Percentiles rank a stretch among this genome's conserved stretches.
Conservation (phyloP, 2,329 filamentous ascomycete genomes). For the Xylariaceae sp. region DNA sequence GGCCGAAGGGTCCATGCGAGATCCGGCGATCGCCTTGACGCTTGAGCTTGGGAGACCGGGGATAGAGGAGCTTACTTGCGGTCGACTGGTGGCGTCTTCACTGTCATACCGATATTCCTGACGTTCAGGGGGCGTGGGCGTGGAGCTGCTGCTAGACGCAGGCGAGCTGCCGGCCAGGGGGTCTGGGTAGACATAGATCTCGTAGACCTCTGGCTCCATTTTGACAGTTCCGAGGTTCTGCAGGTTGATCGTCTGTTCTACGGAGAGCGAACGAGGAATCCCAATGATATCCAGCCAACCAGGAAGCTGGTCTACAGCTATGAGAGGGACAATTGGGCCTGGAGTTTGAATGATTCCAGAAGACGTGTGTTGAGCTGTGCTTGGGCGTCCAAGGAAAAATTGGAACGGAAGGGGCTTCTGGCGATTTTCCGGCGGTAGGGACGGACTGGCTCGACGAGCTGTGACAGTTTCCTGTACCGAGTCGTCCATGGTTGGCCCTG, state of each 20-base stretch:
- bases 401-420: constrained; percentile 19
- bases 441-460: background rate
- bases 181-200: constrained; percentile 18
- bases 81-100: too few species aligned
- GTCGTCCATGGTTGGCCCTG: background rate
- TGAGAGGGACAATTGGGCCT: constrained; percentile 44
- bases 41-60: too few species aligned
- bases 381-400: constrained; percentile 42
- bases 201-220: constrained; percentile 20
- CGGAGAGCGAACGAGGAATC: constrained; percentile 37
- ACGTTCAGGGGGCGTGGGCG: too few species aligned
- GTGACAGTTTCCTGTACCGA: background rate
- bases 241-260: constrained; percentile 35
- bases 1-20: constrained; percentile 3
- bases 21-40: background rate
- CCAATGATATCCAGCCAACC: constrained; percentile 39
- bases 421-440: background rate
- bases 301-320: constrained; percentile 50
- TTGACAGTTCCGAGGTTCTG: constrained; percentile 31
- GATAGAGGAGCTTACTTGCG: too few species aligned
- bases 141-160: background rate
- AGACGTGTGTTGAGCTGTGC: constrained; percentile 22
- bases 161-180: background rate
- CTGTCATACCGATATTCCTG: too few species aligned
- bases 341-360: constrained; percentile 21